phyloP scores from a whole-genome alignment of 1,284 basidiomycete species.

The Leccinum fuscescens region DNA sequence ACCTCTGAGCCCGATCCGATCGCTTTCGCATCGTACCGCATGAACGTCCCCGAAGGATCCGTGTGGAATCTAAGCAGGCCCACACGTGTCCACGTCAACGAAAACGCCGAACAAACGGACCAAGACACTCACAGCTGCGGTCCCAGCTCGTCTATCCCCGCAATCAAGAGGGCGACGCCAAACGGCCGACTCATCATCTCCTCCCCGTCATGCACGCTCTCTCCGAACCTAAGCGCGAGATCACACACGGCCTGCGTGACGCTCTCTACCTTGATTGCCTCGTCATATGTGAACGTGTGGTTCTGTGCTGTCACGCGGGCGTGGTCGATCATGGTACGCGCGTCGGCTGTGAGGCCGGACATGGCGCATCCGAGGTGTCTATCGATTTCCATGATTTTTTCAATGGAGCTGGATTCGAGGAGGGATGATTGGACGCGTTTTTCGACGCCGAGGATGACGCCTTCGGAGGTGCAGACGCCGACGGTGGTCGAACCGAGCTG shows the following conservation, averaged over 20 bases:
- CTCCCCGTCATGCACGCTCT: constrained; percentile 98
- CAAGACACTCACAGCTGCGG: constrained; percentile 77
- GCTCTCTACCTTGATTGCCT: constrained; percentile 94
- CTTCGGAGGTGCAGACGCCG: constrained; percentile 84
- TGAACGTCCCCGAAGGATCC: constrained; percentile 98
- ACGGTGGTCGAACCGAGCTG: constrained; percentile 98
- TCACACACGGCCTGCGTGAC: constrained; percentile 98
- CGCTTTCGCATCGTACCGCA: constrained; percentile 96
- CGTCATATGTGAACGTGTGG: constrained; percentile 97
- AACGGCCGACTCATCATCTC: constrained; percentile 99
- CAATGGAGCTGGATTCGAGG: constrained; percentile 93
- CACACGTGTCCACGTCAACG: neutral
- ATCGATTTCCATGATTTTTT: constrained; percentile 99
- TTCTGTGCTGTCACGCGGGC: constrained; percentile 96
- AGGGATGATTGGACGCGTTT: constrained; percentile 98
- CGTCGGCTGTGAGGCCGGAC: constrained; percentile 97
- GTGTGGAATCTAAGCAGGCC: constrained; percentile 78
- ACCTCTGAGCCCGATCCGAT: constrained; percentile 98
- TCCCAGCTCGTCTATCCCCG: constrained; percentile 93
- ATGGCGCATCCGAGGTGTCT: constrained; percentile 95
- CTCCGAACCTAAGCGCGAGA: constrained; percentile 94
- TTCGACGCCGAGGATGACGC: constrained; percentile 94
- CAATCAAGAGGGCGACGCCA: constrained; percentile 96
- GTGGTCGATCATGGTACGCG: constrained; percentile 99
- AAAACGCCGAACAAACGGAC: too few relatives aligned